phyloP scores from a whole-genome alignment of 495 filamentous ascomycete species.

The Podospora pseudopauciseta region DNA sequence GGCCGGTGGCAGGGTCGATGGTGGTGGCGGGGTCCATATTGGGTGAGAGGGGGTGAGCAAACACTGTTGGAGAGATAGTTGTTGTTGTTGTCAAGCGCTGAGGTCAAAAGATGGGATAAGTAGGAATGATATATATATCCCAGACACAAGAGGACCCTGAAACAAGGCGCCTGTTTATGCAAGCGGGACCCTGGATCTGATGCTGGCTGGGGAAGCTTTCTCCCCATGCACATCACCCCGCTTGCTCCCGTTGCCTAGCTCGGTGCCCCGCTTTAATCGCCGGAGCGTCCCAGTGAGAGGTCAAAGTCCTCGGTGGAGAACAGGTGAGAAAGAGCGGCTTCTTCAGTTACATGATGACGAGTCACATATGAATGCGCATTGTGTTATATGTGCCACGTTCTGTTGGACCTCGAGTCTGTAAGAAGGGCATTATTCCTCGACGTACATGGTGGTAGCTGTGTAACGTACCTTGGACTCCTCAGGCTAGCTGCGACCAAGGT shows the following conservation, averaged over 20 bases:
- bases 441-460: neutral
- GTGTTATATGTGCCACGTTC: neutral
- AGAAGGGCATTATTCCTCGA: neutral
- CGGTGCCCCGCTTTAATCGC: neutral
- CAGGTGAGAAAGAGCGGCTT: neutral
- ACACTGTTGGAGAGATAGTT: neutral
- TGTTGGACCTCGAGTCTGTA: neutral
- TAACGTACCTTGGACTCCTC: neutral
- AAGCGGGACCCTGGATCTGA: neutral
- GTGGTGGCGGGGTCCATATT: slow-evolving; percentile 30
- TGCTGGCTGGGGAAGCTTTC: neutral
- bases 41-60: neutral
- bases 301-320: neutral
- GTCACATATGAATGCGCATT: neutral
- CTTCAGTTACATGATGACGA: neutral
- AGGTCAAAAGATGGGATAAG: neutral
- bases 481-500: too few relatives aligned
- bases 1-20: slow-evolving; percentile 58
- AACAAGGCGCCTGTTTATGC: neutral
- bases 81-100: neutral
- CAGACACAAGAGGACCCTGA: neutral
- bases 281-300: neutral
- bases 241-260: neutral
- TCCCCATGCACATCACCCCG: neutral
- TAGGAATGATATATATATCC: neutral